Evolutionary conservation across 805 yeast species (phyloP), one percentile per base, ranked within the genome.

Genomic region (Lipomyces mesembrius): DNA sequence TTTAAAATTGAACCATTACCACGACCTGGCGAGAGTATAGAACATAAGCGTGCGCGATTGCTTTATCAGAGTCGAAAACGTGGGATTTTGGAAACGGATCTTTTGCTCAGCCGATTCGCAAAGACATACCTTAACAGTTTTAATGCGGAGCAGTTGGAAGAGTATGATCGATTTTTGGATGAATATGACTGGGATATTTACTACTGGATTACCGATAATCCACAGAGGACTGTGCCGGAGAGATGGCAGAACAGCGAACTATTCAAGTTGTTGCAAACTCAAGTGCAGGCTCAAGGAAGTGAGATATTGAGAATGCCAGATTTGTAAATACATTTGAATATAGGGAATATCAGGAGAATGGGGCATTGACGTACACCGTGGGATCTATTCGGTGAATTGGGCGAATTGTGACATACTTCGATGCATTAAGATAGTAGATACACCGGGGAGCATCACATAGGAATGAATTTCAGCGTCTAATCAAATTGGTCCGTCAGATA

Each of bases 121-220:
- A 87, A 92, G 74, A 85, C 84, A 75, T 85, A 90, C 75, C 80
- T 95, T 70, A 78, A 83, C 51, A 75, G 76, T 0, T 84, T 95
- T 82, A 81, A 83, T 12, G 78, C 80, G 67, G 88, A 83, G 63
- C 89, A 92, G 78, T 81, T 95, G 62, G 89, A 87, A 58, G 98
- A 95, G 77, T 95, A 91, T 77, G 83, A 65, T 55, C 39, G 64
- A 61, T 79, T 95, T 65, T 83, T 95, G 75, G 96, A 95, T 77
- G 96, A 94, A 78, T 86, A 94, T n/a, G 99, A 95, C 78, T 95
- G 99, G 99, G 99, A 95, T 78, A 93, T 95, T 68, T 95, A 91
- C 78, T 95, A 95, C 80, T 94, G 99, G 99, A 97, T 96, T 32
- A 92, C 98, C 1, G 86, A 85, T 71, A 91, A 93, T 77, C 73